These are phyloP conservation scores for Aureoboletus auriporus DNA, from an alignment of 768 basidiomycete species.

Conservation along the genomic window DNA sequence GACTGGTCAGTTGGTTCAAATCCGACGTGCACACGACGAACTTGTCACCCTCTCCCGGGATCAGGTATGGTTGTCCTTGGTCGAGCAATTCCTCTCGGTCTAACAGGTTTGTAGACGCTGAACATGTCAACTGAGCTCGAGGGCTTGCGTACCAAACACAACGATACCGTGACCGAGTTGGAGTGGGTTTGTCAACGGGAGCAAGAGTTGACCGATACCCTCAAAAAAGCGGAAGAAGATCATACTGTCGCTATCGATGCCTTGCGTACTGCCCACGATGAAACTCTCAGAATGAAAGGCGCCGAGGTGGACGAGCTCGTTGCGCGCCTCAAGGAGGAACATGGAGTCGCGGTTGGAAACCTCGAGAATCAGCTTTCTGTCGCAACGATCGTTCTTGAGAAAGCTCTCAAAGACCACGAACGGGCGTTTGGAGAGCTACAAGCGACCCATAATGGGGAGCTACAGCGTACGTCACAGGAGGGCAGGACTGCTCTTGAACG, in stretches of 20 bases:
- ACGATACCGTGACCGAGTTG: constrained; percentile 46
- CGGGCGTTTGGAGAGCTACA: constrained; percentile 55
- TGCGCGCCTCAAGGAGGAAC: constrained; percentile 45
- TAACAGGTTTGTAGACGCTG: constrained; percentile 45
- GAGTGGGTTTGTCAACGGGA: constrained; percentile 58
- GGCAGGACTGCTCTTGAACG: constrained; percentile 46
- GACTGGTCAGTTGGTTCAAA: constrained; percentile 59
- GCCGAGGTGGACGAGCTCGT: constrained; percentile 41
- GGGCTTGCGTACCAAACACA: constrained; percentile 59
- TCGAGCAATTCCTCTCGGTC: not conserved
- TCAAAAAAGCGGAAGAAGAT: constrained; percentile 47
- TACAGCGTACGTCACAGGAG: constrained; percentile 53
- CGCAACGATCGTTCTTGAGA: constrained; percentile 40
- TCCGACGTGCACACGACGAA: constrained; percentile 78
- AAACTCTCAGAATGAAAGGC: constrained; percentile 38
- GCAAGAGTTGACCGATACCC: constrained; percentile 44
- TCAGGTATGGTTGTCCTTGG: constrained; percentile 51
- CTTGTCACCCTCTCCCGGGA: constrained; percentile 77
- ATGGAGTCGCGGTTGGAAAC: constrained; percentile 36
- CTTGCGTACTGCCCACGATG: constrained; percentile 44
- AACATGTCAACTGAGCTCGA: constrained; percentile 91
- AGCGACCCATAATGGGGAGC: constrained; percentile 48
- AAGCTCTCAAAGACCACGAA: constrained; percentile 55
- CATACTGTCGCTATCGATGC: constrained; percentile 47
- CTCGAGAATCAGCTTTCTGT: constrained; percentile 44